phyloP scores from a whole-genome alignment of 2,329 filamentous ascomycete species.

The Sclerotinia minor region DNA sequence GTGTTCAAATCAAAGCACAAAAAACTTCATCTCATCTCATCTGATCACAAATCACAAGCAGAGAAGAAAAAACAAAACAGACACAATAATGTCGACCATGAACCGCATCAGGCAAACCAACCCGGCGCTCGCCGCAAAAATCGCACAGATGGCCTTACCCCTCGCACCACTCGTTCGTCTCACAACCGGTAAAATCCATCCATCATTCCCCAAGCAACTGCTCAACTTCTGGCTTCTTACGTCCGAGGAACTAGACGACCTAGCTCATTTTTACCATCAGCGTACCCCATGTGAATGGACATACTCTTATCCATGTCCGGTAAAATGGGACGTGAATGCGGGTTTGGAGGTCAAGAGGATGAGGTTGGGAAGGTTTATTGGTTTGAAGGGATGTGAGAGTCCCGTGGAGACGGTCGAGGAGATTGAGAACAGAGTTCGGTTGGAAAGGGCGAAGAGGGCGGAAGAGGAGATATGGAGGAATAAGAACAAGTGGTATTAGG shows the following conservation, averaged over 20 bases:
- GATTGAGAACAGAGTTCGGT: slow-evolving; percentile 46
- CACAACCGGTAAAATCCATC: slow-evolving; percentile 61
- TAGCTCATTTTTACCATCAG: slow-evolving; percentile 75
- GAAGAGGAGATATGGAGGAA: slow-evolving; percentile 32
- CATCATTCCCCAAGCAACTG: slow-evolving; percentile 64
- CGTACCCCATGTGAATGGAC: slow-evolving; percentile 57
- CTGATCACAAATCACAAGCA: not conserved
- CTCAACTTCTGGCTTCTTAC: slow-evolving; percentile 75
- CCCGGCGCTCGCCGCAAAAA: slow-evolving; percentile 59
- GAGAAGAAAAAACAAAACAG: not conserved
- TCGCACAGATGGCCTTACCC: slow-evolving; percentile 63
- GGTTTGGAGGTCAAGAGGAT: slow-evolving; percentile 64
- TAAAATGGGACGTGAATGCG: slow-evolving; percentile 59
- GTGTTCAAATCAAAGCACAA: not conserved
- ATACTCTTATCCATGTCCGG: slow-evolving; percentile 68
- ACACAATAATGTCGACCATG: slow-evolving; percentile 6
- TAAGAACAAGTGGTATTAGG: slow-evolving; percentile 36
- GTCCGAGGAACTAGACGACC: slow-evolving; percentile 65
- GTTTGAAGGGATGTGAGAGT: slow-evolving; percentile 62
- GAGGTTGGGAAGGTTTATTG: slow-evolving; percentile 73
- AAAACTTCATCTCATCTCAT: not conserved
- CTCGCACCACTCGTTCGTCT: slow-evolving; percentile 68
- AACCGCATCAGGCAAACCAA: slow-evolving; percentile 39
- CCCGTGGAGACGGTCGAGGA: slow-evolving; percentile 43
- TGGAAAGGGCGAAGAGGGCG: slow-evolving; percentile 43